phyloP scores from a whole-genome alignment of 495 filamentous ascomycete species.

The Recurvomyces mirabilis region DNA sequence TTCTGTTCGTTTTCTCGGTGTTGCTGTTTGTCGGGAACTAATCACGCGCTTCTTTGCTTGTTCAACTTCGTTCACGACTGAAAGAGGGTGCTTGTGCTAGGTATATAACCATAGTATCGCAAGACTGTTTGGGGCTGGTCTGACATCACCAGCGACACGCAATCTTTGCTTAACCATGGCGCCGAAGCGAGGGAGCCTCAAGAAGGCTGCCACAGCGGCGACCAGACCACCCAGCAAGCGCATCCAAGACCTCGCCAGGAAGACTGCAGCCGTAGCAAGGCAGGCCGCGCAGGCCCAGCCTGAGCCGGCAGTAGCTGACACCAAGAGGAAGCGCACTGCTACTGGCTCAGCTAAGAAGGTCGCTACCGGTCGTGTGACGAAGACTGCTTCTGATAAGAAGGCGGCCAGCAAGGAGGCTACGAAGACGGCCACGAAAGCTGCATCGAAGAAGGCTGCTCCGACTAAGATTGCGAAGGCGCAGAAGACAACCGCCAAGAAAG shows the following conservation, averaged over 20 bases:
- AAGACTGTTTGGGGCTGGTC: too few species aligned
- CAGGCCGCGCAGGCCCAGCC: not conserved
- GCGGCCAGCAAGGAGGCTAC: too few species aligned
- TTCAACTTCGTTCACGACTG: too few species aligned
- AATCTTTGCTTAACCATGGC: too few species aligned
- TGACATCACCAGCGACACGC: too few species aligned
- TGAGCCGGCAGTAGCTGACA: not conserved
- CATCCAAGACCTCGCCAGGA: not conserved
- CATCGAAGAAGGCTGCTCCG: constrained; percentile 5
- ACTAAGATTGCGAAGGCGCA: not conserved
- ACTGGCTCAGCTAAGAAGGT: not conserved
- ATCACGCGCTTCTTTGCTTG: too few species aligned
- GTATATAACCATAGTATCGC: too few species aligned
- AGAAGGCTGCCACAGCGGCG: not conserved
- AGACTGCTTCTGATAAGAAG: not conserved
- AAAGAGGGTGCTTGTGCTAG: too few species aligned
- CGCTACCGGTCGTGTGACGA: not conserved
- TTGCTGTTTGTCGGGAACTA: too few species aligned
- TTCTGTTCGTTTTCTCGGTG: too few species aligned
- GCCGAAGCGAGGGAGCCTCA: too few species aligned
- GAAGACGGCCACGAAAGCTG: constrained; percentile 6
- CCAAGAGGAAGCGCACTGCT: constrained; percentile 2
- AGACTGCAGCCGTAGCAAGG: not conserved
- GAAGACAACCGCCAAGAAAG: not conserved
- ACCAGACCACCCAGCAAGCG: not conserved